These are phyloP conservation scores for Bruguiera hainesii DNA, from an alignment of 441 rosid species.

Conservation along the genomic window DNA sequence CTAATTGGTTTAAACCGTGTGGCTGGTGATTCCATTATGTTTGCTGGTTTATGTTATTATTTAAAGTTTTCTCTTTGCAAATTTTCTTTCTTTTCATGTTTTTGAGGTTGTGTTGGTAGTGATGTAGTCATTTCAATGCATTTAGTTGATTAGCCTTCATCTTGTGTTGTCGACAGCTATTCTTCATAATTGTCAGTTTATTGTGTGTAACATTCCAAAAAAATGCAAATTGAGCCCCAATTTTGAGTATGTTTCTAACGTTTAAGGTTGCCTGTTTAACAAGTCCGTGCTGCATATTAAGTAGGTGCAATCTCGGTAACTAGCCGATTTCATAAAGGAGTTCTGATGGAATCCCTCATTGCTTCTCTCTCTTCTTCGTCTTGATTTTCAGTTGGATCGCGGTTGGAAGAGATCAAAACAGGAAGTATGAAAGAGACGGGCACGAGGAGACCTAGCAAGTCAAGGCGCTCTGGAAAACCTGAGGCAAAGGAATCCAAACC, in stretches of 20 bases:
- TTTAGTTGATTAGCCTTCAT: not conserved
- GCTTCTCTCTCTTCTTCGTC: conserved; percentile 10
- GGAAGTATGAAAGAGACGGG: conserved; percentile 48
- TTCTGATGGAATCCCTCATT: not conserved
- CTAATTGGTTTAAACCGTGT: no score
- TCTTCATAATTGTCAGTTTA: not conserved
- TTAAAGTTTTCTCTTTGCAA: not conserved
- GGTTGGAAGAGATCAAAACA: conserved; percentile 22
- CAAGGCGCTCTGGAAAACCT: conserved; percentile 38
- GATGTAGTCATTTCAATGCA: not conserved
- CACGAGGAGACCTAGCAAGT: conserved; percentile 42
- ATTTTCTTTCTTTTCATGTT: not conserved
- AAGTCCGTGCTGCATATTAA: conserved; percentile 4
- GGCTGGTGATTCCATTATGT: no score
- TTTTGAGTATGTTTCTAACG: not conserved
- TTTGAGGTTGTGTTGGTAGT: not conserved
- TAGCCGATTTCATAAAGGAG: not conserved
- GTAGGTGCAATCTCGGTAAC: conserved; percentile 13
- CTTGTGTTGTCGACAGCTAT: no score
- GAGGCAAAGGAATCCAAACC: conserved; percentile 37
- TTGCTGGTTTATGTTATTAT: not conserved
- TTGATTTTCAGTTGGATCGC: conserved; percentile 20
- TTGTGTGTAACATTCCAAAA: not conserved
- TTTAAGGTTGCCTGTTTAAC: not conserved
- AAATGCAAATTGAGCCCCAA: not conserved